Evolutionary conservation across 768 basidiomycete species (phyloP), one percentile per base, ranked within the genome.

Genomic region (Suillus subluteus): DNA sequence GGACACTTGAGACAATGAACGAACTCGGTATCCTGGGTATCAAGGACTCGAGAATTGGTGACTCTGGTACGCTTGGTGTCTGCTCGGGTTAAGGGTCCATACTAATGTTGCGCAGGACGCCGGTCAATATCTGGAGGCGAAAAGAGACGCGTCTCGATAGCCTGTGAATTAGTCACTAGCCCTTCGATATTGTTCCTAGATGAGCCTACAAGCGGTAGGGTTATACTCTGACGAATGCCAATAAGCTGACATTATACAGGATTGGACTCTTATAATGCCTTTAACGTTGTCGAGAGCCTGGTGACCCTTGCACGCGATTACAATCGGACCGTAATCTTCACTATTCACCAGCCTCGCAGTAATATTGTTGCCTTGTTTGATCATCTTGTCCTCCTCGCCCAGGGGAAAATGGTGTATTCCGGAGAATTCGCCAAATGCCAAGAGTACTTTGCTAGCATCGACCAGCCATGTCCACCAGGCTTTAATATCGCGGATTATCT

Each of bases 401-500:
- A 87, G 62, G 98, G 98, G 2, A 91, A 89, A 72, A 78, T 91
- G 9, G 89, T 96, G 6, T 98, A 96, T 78, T 91, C 92, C 4
- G 95, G 96, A 15, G 90, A 89, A 68, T 87, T 90, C 40, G 75
- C 80, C 0, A 87, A 85, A 66, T 95, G 94, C 73, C 91, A 76
- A 40, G 86, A 86, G 2, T 95, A 98, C 79, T 92, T 99, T 67
- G 83, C 86, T 37, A 82, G 81, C 6, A 88, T 96, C 59, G 96
- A 92, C 1, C 85, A 88, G 66, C 87, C 89, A 0, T 99, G 98
- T 74, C 98, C 98, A 6, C 82, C 88, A 12, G 98, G 97, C 0
- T 99, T 96, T 78, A 99, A 99, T 74, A 93, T 99, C 69, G 98
- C 97, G 0, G 98, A 99, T 79, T 98, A 89, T 79, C 81, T 99